These are phyloP conservation scores for Isoetes engelmannii DNA, from an alignment of 83 land plant genomes.

Conservation along the genomic window DNA sequence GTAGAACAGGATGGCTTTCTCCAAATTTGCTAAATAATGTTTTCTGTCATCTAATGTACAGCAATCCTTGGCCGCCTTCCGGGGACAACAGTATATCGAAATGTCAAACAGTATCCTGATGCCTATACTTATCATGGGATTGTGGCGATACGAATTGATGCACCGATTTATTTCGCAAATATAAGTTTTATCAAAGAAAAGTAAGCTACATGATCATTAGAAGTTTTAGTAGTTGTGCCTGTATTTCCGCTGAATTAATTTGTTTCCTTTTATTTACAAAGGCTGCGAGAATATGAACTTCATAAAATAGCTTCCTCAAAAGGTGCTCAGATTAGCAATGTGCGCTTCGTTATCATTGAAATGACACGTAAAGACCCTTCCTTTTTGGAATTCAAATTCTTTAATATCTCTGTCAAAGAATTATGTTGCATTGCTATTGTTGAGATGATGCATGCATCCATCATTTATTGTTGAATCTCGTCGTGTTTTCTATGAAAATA, in stretches of 20 bases:
- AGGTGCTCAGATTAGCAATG: slow-evolving; percentile 57
- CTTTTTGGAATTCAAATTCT: slow-evolving; percentile 1
- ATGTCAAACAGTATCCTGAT: slow-evolving; percentile 84
- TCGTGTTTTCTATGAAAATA: no score
- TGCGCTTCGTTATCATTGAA: slow-evolving; percentile 63
- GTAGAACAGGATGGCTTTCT: neutral
- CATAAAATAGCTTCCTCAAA: slow-evolving; percentile 36
- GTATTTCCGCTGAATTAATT: neutral
- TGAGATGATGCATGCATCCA: no score
- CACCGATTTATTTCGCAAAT: slow-evolving; percentile 98
- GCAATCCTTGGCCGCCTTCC: slow-evolving; percentile 95
- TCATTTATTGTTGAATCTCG: no score
- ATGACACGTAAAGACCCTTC: slow-evolving; percentile 26
- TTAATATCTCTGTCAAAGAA: neutral
- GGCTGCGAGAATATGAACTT: slow-evolving; percentile 77
- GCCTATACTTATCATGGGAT: slow-evolving; percentile 93
- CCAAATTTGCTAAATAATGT: no score
- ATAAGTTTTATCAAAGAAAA: slow-evolving; percentile 87
- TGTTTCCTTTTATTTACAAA: slow-evolving; percentile 15
- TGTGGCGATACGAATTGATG: slow-evolving; percentile 85
- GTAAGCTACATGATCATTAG: slow-evolving; percentile 20
- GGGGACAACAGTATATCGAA: slow-evolving; percentile 93
- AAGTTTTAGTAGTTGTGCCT: neutral
- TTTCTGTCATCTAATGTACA: slow-evolving; percentile 23
- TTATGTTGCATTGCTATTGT: neutral